Conservation (phyloP, 768 basidiomycete genomes). For the Collybia mongolica region DNA sequence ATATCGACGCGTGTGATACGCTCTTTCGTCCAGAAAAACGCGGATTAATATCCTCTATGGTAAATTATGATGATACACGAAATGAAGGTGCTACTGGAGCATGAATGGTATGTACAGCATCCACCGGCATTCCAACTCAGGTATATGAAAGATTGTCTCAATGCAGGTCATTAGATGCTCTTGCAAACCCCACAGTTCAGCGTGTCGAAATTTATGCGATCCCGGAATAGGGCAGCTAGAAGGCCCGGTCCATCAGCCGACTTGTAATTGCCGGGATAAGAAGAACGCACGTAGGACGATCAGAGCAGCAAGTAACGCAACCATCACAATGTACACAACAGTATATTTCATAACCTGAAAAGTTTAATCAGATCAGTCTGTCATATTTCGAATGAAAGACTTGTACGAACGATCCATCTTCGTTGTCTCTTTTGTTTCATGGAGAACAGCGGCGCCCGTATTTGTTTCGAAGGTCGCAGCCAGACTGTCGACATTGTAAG, state of each 20-base stretch:
- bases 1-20: too few species aligned
- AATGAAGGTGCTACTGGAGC: constrained; percentile 12
- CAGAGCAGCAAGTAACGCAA: constrained; percentile 77
- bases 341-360: constrained; percentile 80
- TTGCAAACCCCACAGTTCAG: constrained; percentile 83
- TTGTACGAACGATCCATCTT: constrained; percentile 74
- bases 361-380: not conserved
- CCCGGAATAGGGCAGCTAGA: constrained; percentile 78
- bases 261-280: too few species aligned
- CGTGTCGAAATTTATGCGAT: constrained; percentile 51
- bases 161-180: constrained; percentile 62
- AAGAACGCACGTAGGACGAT: constrained; percentile 73
- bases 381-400: not conserved
- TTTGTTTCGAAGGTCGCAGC: constrained; percentile 93
- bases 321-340: constrained; percentile 73
- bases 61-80: constrained; percentile 21
- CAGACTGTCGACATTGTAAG: constrained; percentile 60
- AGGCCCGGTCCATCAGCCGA: constrained; percentile 13
- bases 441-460: constrained; percentile 89
- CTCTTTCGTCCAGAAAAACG: too few species aligned
- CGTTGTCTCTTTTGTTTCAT: constrained; percentile 92
- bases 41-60: constrained; percentile 9
- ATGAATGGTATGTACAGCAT: constrained; percentile 13
- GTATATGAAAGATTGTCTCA: constrained; percentile 19
- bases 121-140: constrained; percentile 13